These are phyloP conservation scores for Cyclotella cryptica DNA, from an alignment of 108 stramenopile species.

Conservation along the genomic window DNA sequence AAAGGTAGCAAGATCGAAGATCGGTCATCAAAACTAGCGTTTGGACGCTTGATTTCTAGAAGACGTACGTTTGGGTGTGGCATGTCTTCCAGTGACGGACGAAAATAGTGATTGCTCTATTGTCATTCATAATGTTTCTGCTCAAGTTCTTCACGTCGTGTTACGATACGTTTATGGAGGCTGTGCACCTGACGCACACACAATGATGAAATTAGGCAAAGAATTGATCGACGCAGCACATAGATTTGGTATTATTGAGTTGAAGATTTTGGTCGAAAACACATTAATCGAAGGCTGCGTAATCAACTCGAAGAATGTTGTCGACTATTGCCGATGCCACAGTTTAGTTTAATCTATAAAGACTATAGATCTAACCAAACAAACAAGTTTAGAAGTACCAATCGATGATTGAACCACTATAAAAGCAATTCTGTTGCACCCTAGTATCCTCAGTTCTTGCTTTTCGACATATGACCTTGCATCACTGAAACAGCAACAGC, in stretches of 20 bases:
- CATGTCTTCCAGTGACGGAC: neutral
- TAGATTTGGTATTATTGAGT: conserved; percentile 1
- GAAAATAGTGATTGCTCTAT: neutral
- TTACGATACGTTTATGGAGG: conserved; percentile 23
- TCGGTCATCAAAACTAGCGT: neutral
- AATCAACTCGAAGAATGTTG: conserved; percentile 3
- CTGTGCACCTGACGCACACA: neutral
- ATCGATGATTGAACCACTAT: no score
- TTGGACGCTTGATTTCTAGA: neutral
- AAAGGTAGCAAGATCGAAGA: neutral
- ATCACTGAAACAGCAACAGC: no score
- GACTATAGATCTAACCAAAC: no score
- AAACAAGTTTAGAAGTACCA: no score
- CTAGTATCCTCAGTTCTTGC: no score
- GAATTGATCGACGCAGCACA: conserved; percentile 18
- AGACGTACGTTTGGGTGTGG: neutral
- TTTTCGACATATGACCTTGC: no score
- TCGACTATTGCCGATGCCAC: no score
- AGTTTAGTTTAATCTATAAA: no score
- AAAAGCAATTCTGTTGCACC: no score
- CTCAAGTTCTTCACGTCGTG: conserved; percentile 8
- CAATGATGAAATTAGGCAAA: neutral
- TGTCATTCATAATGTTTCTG: neutral
- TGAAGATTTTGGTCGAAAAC: conserved; percentile 27
- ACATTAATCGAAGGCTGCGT: conserved; percentile 9